These are phyloP conservation scores for Umbelopsis isabellina DNA, from an alignment of 192 early-diverging fungal species.

Conservation along the genomic window DNA sequence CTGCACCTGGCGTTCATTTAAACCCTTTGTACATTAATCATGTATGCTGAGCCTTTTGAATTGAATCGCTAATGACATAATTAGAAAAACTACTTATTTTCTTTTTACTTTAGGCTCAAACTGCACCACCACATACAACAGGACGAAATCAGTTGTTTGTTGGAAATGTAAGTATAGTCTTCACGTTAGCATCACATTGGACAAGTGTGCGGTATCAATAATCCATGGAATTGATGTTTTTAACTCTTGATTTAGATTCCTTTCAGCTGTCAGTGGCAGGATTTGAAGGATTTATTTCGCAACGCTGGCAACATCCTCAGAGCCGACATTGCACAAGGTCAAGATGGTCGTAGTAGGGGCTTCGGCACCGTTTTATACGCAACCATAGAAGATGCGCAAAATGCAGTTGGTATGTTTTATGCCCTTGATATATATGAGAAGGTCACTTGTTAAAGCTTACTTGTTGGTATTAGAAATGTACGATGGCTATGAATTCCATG, in stretches of 20 bases:
- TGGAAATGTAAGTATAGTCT: slow-evolving; percentile 69
- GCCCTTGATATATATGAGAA: not conserved
- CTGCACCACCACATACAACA: not conserved
- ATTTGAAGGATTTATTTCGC: slow-evolving; percentile 81
- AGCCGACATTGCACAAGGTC: slow-evolving; percentile 68
- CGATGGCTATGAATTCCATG: slow-evolving; percentile 54
- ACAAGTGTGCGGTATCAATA: no score
- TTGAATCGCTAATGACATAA: not conserved
- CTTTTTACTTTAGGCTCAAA: no score
- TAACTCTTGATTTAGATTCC: slow-evolving; percentile 50
- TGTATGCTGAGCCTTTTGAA: not conserved
- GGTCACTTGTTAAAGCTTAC: not conserved
- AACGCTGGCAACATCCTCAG: slow-evolving; percentile 66
- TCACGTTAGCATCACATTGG: no score
- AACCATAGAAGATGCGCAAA: slow-evolving; percentile 68
- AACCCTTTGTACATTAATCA: no score
- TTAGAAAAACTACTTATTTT: not conserved
- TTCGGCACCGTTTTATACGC: slow-evolving; percentile 76
- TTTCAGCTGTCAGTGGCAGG: slow-evolving; percentile 79
- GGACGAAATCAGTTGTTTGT: slow-evolving; percentile 64
- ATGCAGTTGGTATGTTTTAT: slow-evolving; percentile 60
- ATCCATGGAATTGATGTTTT: not conserved
- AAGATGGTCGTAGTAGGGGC: slow-evolving; percentile 69
- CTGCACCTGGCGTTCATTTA: no score
- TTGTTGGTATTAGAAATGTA: slow-evolving; percentile 43